Base-by-base conservation (phyloP, 768 basidiomycete genomes). In the Tricholomella constricta region DNA sequence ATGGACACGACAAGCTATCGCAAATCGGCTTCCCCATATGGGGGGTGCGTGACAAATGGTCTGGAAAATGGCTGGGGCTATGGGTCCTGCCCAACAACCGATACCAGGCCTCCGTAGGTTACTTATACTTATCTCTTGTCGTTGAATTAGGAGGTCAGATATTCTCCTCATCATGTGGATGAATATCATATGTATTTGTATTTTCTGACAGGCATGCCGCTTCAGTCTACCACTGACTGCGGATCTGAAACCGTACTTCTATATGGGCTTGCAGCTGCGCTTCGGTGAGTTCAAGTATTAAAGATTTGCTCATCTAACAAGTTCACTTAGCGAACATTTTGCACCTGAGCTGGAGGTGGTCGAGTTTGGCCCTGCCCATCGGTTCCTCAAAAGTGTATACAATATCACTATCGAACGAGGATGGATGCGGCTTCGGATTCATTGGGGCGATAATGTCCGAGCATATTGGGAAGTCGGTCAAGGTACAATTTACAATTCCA, bases 21-120 rank as follows among this genome's bases (percentile, higher is more conserved):
- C 54, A 57, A 9, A 74, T 75, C 27, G 76, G 75, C 0, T 77
- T 77, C 55, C 69, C 71, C 0, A 60, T 76, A 20, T 77, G 65
- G 61, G 51, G 32, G 8, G 26, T 59, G 32, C 54, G 55, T 6
- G 54, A 59, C 44, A 46, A 59, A 35, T 51, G 38, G 0, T 52
- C 43, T 0, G 23, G 32, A 14, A 19, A 40, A 8, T 58, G 57
- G 54, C 41, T 58, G 1, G 45, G 12, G 36, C 50, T 36, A 19
- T 51, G 54, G 36, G 47, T 59, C 42, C 54, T 51, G 9, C 58
- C 48, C 20, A 55, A 40, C 11, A 59, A 59, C 36, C 29, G 42
- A 17, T 7, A 47, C 5, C 45, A 25, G 14, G 8, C 42, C 15
- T 23, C 52, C 12, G 46, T 59, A 34, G 46, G 42, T 20, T 54